Conservation (phyloP, 192 early-diverging fungal species). For the Backusella tarrabulga region DNA sequence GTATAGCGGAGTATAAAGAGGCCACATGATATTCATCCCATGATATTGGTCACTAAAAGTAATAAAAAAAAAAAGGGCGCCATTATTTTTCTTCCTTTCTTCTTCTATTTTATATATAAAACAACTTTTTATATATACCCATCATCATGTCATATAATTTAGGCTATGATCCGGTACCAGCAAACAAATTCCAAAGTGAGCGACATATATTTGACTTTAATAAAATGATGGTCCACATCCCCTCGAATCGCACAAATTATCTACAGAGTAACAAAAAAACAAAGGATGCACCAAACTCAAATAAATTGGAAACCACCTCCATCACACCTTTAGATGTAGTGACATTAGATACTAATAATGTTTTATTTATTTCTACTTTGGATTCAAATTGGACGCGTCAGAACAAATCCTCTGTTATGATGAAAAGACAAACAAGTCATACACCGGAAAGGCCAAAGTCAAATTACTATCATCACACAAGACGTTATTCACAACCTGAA, state of each 20-base stretch:
- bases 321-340: background rate
- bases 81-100: background rate
- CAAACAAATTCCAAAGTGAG: conserved; percentile 1
- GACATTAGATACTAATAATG: background rate
- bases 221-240: background rate
- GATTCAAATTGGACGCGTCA: background rate
- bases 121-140: background rate
- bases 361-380: background rate
- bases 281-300: background rate
- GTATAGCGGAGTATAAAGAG: background rate
- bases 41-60: background rate
- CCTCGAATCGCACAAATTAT: background rate
- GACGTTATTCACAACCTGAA: background rate
- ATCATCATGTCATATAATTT: background rate
- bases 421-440: conserved; percentile 2
- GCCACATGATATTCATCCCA: background rate
- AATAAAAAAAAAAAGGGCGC: background rate
- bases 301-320: conserved; percentile 1
- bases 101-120: background rate
- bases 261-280: background rate
- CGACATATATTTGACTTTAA: conserved; percentile 1
- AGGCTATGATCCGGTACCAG: background rate
- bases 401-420: background rate
- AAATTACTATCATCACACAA: background rate
- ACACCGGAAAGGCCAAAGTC: background rate